These are phyloP conservation scores for Anthoceros angustus DNA, from an alignment of 225 moss, liverwort and hornwort species.

Conservation along the genomic window DNA sequence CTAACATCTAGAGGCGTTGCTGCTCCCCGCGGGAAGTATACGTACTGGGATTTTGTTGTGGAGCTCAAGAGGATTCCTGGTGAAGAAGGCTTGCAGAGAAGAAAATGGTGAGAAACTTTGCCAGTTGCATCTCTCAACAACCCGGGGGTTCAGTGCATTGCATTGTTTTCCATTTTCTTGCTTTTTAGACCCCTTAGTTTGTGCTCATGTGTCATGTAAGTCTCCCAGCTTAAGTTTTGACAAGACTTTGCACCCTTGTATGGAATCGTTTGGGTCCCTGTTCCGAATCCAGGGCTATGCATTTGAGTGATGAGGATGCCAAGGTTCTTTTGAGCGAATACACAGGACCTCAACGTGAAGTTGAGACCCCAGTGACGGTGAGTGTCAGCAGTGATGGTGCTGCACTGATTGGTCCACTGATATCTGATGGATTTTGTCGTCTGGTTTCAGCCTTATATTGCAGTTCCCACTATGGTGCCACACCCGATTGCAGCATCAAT, in stretches of 20 bases:
- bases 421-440: neutral
- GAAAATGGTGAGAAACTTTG: constrained; percentile 30
- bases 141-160: neutral
- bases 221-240: neutral
- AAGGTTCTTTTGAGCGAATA: constrained; percentile 42
- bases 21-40: constrained; percentile 34
- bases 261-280: neutral
- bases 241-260: neutral
- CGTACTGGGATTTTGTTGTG: constrained; percentile 77
- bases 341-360: constrained; percentile 56
- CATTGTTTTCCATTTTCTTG: neutral
- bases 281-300: constrained; percentile 46
- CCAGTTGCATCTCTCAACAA: neutral
- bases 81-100: constrained; percentile 39
- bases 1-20: constrained; percentile 62
- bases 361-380: constrained; percentile 60
- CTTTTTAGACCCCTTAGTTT: neutral
- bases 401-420: neutral
- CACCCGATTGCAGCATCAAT: constrained; percentile 72
- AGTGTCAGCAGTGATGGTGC: neutral
- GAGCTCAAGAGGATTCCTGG: constrained; percentile 64
- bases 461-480: constrained; percentile 46
- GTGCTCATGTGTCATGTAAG: neutral
- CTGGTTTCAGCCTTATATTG: constrained; percentile 41
- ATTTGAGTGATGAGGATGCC: constrained; percentile 55